A percentile compares a stretch with the other conserved stretches of the same genome.
Conservation (phyloP, 768 basidiomycete genomes). For the Daedaleopsis nitida region DNA sequence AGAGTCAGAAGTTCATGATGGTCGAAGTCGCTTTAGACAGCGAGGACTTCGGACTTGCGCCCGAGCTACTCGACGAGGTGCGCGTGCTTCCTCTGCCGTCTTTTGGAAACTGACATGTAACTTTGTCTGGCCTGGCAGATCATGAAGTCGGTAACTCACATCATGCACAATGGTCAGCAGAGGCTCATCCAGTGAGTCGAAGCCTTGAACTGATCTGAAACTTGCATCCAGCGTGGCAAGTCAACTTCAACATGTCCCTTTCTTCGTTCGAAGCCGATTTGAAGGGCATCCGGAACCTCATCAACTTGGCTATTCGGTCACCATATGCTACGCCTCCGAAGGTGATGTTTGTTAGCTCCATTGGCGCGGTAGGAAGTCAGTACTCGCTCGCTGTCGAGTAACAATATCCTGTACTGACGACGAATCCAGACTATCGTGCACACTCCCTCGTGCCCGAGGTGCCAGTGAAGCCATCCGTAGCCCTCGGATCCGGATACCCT, state of each 20-base stretch:
- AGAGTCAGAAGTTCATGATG: slow-evolving; percentile 33
- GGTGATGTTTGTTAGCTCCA: slow-evolving; percentile 29
- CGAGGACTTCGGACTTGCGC: slow-evolving; percentile 30
- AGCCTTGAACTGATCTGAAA: not conserved
- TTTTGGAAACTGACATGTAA: not conserved
- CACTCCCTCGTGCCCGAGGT: slow-evolving; percentile 9
- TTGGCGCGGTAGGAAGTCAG: slow-evolving; percentile 24
- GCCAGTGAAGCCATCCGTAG: slow-evolving; percentile 5
- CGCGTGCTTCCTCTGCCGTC: not conserved
- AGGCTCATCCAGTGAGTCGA: not conserved
- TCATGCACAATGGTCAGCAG: slow-evolving; percentile 25
- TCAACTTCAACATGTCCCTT: slow-evolving; percentile 31
- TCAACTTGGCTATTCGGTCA: slow-evolving; percentile 27
- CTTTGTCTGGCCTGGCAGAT: not conserved
- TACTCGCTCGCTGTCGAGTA: not conserved
- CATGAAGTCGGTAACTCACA: slow-evolving; percentile 10
- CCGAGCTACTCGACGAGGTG: slow-evolving; percentile 32
- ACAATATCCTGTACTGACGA: not conserved
- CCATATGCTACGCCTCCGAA: slow-evolving; percentile 14
- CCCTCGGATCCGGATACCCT: slow-evolving; percentile 32
- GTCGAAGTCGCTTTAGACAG: slow-evolving; percentile 33
- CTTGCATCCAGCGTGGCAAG: slow-evolving; percentile 24
- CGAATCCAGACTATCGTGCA: not conserved
- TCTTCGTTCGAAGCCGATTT: slow-evolving; percentile 28
- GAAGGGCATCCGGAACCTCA: slow-evolving; percentile 23